These are phyloP conservation scores for Sapria himalayana DNA, from an alignment of 345 rosid genomes.

Conservation along the genomic window DNA sequence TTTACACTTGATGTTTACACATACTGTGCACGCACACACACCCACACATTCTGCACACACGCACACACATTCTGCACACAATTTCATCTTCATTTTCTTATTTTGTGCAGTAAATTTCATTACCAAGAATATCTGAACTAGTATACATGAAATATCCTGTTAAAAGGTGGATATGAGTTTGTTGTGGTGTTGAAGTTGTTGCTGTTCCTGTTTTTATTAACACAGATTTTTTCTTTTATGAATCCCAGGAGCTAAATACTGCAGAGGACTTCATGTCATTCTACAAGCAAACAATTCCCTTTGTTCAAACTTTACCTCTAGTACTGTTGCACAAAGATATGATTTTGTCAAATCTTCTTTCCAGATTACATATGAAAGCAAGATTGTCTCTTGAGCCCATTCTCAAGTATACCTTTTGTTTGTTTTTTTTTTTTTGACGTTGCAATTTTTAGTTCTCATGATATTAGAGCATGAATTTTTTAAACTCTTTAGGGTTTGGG, in stretches of 20 bases:
- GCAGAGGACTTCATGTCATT: slow-evolving; percentile 73
- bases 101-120: background rate
- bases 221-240: slow-evolving; percentile 3
- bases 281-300: slow-evolving; percentile 52
- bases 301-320: slow-evolving; percentile 47
- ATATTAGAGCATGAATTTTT: no score
- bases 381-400: slow-evolving; percentile 78
- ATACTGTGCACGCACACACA: no score
- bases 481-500: no score
- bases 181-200: background rate
- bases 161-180: background rate
- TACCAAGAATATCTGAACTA: background rate
- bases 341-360: slow-evolving; percentile 41
- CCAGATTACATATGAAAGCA: slow-evolving; percentile 61
- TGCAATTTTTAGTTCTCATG: background rate
- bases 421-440: background rate
- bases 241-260: slow-evolving; percentile 64
- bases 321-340: slow-evolving; percentile 43
- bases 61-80: no score
- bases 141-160: background rate
- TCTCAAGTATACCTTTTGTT: slow-evolving; percentile 28
- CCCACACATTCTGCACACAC: no score
- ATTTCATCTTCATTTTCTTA: background rate
- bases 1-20: no score
- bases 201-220: background rate